Percentiles rank a stretch among this genome's conserved stretches.
Evolutionary conservation across 352 stramenopile genomes (phyloP).

Genomic region (Pythium plurisporium): DNA sequence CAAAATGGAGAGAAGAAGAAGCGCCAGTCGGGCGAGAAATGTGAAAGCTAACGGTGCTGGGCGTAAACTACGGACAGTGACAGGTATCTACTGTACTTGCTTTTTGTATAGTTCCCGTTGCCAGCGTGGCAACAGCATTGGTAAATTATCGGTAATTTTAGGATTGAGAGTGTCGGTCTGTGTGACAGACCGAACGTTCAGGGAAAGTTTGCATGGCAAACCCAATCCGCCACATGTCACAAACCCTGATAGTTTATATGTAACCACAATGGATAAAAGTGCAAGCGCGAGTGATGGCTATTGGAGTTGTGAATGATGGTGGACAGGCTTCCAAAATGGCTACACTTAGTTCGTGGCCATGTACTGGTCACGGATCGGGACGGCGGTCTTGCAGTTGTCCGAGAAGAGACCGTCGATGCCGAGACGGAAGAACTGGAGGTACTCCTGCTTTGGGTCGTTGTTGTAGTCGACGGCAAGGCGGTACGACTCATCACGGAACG

Average conservation of each 20-base stretch:
- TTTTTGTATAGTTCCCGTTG: conserved; percentile 5
- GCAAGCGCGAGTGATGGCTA: background rate
- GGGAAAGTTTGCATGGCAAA: conserved; percentile 24
- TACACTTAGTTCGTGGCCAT: conserved; percentile 1
- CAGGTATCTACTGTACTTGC: conserved; percentile 9
- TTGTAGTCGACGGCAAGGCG: conserved; percentile 61
- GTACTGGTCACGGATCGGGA: conserved; percentile 19
- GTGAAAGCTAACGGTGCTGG: background rate
- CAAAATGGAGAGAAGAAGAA: conserved; percentile 13
- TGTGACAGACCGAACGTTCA: conserved; percentile 33
- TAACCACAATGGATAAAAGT: background rate
- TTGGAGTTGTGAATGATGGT: conserved; percentile 9
- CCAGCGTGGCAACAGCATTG: background rate
- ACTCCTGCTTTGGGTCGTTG: conserved; percentile 52
- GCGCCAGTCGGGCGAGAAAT: conserved; percentile 5
- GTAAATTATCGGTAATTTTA: conserved; percentile 8
- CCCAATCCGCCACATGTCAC: background rate
- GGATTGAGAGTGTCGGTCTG: background rate
- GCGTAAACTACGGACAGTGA: conserved; percentile 6
- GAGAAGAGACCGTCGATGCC: conserved; percentile 62
- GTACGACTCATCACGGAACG: conserved; percentile 67
- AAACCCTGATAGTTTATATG: background rate
- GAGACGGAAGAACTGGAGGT: conserved; percentile 58
- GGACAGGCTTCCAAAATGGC: background rate
- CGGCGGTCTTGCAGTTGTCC: conserved; percentile 27